Evolutionary conservation across 352 stramenopile species (phyloP).

Genomic region (Pythium phragmiticola): DNA sequence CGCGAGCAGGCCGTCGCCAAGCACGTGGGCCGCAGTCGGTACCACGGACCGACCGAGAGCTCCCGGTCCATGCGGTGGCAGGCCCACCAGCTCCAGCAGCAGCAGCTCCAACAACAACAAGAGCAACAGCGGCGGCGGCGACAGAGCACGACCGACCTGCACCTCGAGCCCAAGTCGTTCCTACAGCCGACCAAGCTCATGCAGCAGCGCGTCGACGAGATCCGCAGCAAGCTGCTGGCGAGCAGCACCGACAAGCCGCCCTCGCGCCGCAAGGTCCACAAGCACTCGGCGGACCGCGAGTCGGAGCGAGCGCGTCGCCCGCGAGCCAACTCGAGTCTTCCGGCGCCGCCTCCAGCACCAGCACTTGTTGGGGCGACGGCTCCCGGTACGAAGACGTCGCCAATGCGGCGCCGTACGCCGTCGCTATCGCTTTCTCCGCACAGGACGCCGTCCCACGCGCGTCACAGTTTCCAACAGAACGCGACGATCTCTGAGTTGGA

Average conservation of each 20-base stretch:
- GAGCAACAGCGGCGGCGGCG: not conserved
- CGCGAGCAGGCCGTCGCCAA: constrained; percentile 53
- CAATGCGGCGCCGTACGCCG: not conserved
- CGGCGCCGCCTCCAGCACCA: not conserved
- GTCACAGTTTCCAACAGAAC: not conserved
- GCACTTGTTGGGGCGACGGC: not conserved
- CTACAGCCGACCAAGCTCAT: constrained; percentile 55
- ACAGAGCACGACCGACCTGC: constrained; percentile 7
- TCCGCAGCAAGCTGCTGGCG: constrained; percentile 6
- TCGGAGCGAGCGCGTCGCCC: not conserved
- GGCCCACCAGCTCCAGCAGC: constrained; percentile 58
- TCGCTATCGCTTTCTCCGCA: constrained; percentile 13
- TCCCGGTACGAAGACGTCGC: not conserved
- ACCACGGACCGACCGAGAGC: constrained; percentile 78
- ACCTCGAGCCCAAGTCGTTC: constrained; percentile 55
- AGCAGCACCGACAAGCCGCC: not conserved
- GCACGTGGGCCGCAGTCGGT: constrained; percentile 64
- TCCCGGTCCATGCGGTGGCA: constrained; percentile 78
- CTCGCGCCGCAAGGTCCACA: not conserved
- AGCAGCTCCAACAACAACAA: constrained; percentile 34
- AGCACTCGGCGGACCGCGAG: not conserved
- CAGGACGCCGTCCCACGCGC: constrained; percentile 1
- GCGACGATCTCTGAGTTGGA: not conserved
- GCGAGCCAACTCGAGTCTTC: constrained; percentile 4
- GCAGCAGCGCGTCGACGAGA: constrained; percentile 22